A percentile compares a stretch with the other conserved stretches of the same genome.
Conservation (phyloP, 1,139 yeast genomes). For the Yamadazyma dushanensis region DNA sequence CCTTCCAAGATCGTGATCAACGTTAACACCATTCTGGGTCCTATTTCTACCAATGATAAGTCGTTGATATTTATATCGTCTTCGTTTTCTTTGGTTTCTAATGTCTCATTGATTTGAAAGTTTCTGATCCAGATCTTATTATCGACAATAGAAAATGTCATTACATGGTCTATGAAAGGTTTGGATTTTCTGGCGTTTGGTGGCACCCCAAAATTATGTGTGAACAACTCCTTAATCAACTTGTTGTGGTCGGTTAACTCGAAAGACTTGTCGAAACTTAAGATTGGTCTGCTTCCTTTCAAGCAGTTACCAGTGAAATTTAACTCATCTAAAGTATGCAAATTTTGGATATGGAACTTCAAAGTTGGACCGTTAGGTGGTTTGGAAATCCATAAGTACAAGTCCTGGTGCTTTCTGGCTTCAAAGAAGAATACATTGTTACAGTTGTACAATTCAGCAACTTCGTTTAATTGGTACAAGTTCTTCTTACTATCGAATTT, state of each 20-base stretch:
- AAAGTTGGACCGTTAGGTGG: conserved; percentile 98
- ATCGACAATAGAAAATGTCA: conserved; percentile 90
- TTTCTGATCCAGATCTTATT: conserved; percentile 95
- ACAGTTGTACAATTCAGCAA: conserved; percentile 96
- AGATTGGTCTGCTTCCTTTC: conserved; percentile 93
- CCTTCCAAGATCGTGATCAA: conserved; percentile 92
- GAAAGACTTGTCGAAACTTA: conserved; percentile 84
- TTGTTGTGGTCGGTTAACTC: conserved; percentile 57
- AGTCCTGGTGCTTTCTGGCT: conserved; percentile 94
- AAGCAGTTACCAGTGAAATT: conserved; percentile 96
- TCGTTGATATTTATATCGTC: conserved; percentile 44
- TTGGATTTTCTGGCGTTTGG: conserved; percentile 92
- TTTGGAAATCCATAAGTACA: conserved; percentile 91
- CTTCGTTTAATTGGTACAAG: conserved; percentile 84
- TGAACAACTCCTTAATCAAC: conserved; percentile 81
- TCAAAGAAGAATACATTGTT: conserved; percentile 93
- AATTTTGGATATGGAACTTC: conserved; percentile 89
- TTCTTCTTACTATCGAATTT: conserved; percentile 92
- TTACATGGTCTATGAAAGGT: conserved; percentile 93
- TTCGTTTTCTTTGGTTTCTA: conserved; percentile 44
- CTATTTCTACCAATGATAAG: conserved; percentile 84
- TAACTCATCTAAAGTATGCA: conserved; percentile 94
- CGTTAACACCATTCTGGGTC: conserved; percentile 95
- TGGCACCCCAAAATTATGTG: conserved; percentile 93
- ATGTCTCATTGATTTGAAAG: conserved; percentile 84